phyloP scores from a whole-genome alignment of 225 moss, liverwort and hornwort genomes.

The Rhytidiadelphus loreus region DNA sequence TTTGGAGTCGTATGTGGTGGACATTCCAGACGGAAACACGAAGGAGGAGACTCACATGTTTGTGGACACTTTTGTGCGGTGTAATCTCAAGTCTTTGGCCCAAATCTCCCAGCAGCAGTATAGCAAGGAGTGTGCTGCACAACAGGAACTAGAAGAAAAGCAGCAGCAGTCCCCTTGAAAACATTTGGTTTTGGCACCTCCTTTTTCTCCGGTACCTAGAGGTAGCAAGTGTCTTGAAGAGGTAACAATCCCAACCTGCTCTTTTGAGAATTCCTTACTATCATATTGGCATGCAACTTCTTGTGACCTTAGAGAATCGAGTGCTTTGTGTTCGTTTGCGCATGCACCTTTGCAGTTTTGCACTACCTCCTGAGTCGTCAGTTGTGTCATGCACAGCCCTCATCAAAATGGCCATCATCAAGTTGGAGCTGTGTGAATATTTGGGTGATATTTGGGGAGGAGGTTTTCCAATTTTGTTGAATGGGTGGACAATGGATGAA shows the following conservation, averaged over 20 bases:
- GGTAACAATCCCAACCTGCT: neutral
- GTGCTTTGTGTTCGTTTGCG: neutral
- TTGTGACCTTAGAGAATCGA: neutral
- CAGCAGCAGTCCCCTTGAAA: neutral
- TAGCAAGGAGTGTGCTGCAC: neutral
- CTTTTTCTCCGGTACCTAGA: neutral
- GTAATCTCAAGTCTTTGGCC: slow-evolving; percentile 42
- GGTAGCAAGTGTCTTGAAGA: neutral
- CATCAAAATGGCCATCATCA: neutral
- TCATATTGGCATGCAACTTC: neutral
- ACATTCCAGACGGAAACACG: slow-evolving; percentile 47
- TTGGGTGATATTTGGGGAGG: neutral
- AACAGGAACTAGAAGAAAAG: neutral
- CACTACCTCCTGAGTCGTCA: neutral
- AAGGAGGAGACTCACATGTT: slow-evolving; percentile 51
- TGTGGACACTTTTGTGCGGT: slow-evolving; percentile 40
- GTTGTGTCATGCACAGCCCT: neutral
- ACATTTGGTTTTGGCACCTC: neutral
- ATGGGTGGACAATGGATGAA: neutral
- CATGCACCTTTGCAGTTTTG: neutral
- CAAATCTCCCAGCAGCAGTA: slow-evolving; percentile 34
- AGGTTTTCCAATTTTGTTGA: neutral
- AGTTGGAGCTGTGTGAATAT: neutral
- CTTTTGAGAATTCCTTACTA: neutral
- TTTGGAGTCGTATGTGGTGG: slow-evolving; percentile 49